Base-by-base conservation (phyloP, 2,329 filamentous ascomycete genomes). In the Leptoxyphium fumago region DNA sequence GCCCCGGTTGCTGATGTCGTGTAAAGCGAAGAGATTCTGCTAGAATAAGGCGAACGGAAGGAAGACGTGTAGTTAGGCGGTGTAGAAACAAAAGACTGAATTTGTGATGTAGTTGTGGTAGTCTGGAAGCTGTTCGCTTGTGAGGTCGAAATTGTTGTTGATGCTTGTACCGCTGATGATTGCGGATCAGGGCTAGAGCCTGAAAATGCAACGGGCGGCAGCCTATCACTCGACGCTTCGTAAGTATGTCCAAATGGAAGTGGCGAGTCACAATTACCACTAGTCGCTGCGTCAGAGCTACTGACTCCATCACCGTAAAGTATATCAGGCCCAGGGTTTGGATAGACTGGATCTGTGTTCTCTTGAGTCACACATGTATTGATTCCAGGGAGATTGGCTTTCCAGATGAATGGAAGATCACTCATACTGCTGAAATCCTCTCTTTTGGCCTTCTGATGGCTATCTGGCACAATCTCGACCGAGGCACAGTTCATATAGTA, bases 401-500 rank as follows among this genome's bases (percentile, higher is more conserved):
- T 63, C 50, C 62, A 71, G 10, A 71, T 54, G 34, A 62, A 58
- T 2, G 67, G 66, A 6, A 69, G 57, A 11, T 46, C 49, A 9
- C 57, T 48, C 17, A 68, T 46, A 45, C 45, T 50, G 43, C 46
- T 45, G 43, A 40, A 48, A 18, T 43, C 45, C 42, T 48, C 46
- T 44, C 50, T 48, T 32, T 45, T 46, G 28, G 11, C 38, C 11
- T 40, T 28, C 11, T 18, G 38, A 5, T 18, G 13, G 11, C 41
- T 10, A 1, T 59, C 59, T 2, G 52, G 40, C 1, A 63, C 57
- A 30, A 87, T 78, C 48, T 73, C 76, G 53, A 88, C 73, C 42
- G 74, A 70, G 7, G 84, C 83, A 57, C 84, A 91, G 65, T 86
- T 85, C 80, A 86, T 86, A 72, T 91, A 91, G 75, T 83, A 84